These are phyloP conservation scores for Penicillium olsonii DNA, from an alignment of 2,329 filamentous ascomycete species.

Conservation along the genomic window DNA sequence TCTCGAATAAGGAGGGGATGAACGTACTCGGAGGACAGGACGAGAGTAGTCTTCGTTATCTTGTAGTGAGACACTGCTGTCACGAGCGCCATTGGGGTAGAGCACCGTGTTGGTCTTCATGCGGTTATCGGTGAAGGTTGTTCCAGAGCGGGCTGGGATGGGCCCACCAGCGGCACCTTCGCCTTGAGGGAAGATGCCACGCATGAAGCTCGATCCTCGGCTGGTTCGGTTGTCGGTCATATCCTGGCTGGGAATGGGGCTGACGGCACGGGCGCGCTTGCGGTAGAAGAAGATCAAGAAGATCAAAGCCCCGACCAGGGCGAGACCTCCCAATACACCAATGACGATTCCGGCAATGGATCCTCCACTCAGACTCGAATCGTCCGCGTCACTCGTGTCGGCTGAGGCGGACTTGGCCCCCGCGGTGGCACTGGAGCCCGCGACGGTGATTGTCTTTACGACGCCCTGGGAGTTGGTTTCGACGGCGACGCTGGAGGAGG, in stretches of 20 bases:
- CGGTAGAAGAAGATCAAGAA: conserved; percentile 43
- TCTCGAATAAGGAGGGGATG: not conserved
- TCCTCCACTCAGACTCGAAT: conserved; percentile 39
- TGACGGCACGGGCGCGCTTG: conserved; percentile 34
- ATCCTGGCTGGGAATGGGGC: conserved; percentile 33
- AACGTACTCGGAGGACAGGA: conserved; percentile 45
- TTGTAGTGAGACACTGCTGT: conserved; percentile 49
- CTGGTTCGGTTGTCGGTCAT: conserved; percentile 35
- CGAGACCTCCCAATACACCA: conserved; percentile 42
- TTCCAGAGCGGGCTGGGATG: conserved; percentile 23
- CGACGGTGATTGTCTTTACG: conserved; percentile 33
- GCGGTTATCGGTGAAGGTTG: conserved; percentile 47
- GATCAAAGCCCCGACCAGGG: conserved; percentile 38
- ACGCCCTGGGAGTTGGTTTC: conserved; percentile 28
- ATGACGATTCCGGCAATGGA: conserved; percentile 48
- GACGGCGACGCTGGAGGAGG: conserved; percentile 14
- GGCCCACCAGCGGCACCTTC: conserved; percentile 11
- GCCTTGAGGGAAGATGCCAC: conserved; percentile 34
- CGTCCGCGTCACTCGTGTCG: conserved; percentile 11
- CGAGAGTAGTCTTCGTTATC: conserved; percentile 52
- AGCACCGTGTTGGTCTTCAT: conserved; percentile 46
- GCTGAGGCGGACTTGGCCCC: conserved; percentile 17
- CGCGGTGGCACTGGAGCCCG: conserved; percentile 19
- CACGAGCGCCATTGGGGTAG: conserved; percentile 43
- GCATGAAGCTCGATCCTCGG: conserved; percentile 37